Conservation (phyloP, 2,329 filamentous ascomycete species). For the Paecilomyces sp. region DNA sequence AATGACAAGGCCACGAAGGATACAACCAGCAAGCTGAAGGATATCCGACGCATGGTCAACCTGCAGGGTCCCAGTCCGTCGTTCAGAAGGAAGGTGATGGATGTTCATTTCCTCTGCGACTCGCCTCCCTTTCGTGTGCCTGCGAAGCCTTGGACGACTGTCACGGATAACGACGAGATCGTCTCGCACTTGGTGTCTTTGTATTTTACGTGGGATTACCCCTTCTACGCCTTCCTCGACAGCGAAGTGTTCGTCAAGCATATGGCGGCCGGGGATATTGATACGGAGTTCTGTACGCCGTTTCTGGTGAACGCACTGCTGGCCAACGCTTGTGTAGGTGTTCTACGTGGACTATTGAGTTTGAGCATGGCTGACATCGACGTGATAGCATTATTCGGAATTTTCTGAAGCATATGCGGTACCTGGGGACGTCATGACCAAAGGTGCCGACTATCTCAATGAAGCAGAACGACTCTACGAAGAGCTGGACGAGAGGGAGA, state of each 20-base stretch:
- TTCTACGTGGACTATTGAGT: neutral
- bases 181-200: conserved; percentile 78
- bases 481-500: conserved; percentile 8
- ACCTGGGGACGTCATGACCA: conserved; percentile 29
- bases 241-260: conserved; percentile 64
- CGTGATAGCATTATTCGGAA: conserved; percentile 28
- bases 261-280: conserved; percentile 27
- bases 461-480: conserved; percentile 27
- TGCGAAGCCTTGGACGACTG: conserved; percentile 63
- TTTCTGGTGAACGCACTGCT: conserved; percentile 88
- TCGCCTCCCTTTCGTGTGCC: conserved; percentile 27
- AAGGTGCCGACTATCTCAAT: conserved; percentile 27
- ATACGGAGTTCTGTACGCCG: conserved; percentile 71
- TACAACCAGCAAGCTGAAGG: conserved; percentile 18
- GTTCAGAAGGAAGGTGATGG: conserved; percentile 33
- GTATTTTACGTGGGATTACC: conserved; percentile 93
- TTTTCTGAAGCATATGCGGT: conserved; percentile 31
- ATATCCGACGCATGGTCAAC: conserved; percentile 19
- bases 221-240: conserved; percentile 74
- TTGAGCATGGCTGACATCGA: neutral
- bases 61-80: conserved; percentile 23
- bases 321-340: conserved; percentile 43
- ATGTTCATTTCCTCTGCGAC: conserved; percentile 32
- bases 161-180: conserved; percentile 67
- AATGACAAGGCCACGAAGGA: conserved; percentile 9